phyloP scores from a whole-genome alignment of 2,329 filamentous ascomycete genomes.

The Penicillium sp. region DNA sequence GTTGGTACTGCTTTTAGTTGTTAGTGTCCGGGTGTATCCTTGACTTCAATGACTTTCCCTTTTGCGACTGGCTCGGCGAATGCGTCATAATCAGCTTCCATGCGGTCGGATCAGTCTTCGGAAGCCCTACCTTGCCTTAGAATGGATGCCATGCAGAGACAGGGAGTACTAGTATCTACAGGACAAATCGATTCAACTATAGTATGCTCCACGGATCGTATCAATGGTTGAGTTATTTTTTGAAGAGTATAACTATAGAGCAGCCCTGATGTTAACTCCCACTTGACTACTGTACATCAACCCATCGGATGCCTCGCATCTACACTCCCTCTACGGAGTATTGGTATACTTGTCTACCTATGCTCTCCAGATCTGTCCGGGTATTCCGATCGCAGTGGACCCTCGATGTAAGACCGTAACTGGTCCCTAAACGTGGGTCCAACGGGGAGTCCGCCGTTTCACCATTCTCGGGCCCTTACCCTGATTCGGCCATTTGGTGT shows the following conservation, averaged over 20 bases:
- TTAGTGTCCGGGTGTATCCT: not conserved
- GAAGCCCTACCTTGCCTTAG: not conserved
- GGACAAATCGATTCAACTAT: too few species aligned
- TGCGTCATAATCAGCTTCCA: not conserved
- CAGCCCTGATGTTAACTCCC: too few species aligned
- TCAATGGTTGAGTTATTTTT: too few species aligned
- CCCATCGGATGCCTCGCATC: not conserved
- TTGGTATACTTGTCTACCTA: too few species aligned
- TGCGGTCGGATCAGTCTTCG: not conserved
- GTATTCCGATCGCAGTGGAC: slow-evolving; percentile 17
- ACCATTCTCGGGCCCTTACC: slow-evolving; percentile 34
- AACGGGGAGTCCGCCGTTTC: slow-evolving; percentile 30
- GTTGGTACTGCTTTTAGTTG: not conserved
- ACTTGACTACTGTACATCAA: too few species aligned
- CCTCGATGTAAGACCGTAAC: slow-evolving; percentile 9
- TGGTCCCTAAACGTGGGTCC: slow-evolving; percentile 6
- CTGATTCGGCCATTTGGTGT: not conserved
- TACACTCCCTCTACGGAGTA: not conserved
- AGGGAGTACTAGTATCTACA: too few species aligned
- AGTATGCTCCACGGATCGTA: too few species aligned
- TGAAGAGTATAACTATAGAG: too few species aligned
- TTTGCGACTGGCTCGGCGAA: not conserved
- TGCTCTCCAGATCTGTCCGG: not conserved
- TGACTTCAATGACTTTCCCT: not conserved
- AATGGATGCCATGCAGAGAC: not conserved